phyloP scores from a whole-genome alignment of 1,284 basidiomycete species.

The Malassezia restricta region DNA sequence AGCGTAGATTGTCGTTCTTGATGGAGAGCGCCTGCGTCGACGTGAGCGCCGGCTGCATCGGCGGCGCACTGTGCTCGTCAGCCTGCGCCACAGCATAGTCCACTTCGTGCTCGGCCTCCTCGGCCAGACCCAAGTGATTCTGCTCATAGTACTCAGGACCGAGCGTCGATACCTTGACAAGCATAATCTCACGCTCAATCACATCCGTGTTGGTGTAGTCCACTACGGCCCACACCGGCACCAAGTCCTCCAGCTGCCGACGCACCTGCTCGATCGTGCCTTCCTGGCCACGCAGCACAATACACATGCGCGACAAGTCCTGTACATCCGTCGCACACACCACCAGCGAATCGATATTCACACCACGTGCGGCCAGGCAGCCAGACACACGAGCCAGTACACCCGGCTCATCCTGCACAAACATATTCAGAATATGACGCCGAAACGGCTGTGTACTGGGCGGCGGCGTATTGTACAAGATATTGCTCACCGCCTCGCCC shows the following conservation, averaged over 20 bases:
- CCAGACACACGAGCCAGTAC: conserved; percentile 95
- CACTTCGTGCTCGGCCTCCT: conserved; percentile 26
- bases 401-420: conserved; percentile 98
- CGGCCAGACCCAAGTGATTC: conserved; percentile 19
- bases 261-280: conserved; percentile 84
- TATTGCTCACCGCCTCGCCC: conserved; percentile 45
- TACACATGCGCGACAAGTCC: conserved; percentile 95
- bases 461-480: conserved; percentile 67
- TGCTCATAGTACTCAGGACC: conserved; percentile 87
- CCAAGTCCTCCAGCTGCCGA: conserved; percentile 42
- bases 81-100: conserved; percentile 15
- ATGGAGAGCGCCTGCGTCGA: conserved; percentile 67
- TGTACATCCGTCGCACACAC: conserved; percentile 96
- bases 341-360: conserved; percentile 96
- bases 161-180: conserved; percentile 86
- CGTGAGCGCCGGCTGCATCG: conserved; percentile 53
- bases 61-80: conserved; percentile 7
- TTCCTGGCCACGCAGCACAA: conserved; percentile 90
- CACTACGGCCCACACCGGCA: conserved; percentile 45
- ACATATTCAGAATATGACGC: conserved; percentile 80
- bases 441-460: conserved; percentile 73
- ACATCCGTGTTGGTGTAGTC: conserved; percentile 49
- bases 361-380: conserved; percentile 88
- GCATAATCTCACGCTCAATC: conserved; percentile 73
- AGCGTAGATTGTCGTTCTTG: conserved; percentile 78